Percentiles rank a stretch among this genome's conserved stretches.
These are phyloP conservation scores for Saturnispora besseyi DNA, from an alignment of 805 yeast genomes.

Conservation along the genomic window DNA sequence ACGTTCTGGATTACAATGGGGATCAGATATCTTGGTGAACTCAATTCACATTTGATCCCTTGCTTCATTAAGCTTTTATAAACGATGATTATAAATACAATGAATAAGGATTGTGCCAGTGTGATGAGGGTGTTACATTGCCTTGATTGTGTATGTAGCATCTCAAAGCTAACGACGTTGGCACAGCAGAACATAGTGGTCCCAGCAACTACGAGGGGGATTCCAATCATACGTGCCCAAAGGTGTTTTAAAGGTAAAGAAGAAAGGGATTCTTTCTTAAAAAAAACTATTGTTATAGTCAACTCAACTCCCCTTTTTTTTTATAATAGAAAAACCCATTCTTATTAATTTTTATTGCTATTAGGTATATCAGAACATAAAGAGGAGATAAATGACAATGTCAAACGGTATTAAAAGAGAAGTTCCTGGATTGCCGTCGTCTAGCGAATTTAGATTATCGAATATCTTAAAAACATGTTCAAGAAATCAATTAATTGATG, in stretches of 20 bases:
- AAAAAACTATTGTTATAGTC: no score
- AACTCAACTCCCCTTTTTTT: no score
- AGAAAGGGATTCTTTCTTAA: background rate
- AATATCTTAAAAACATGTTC: background rate
- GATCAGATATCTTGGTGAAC: slow-evolving; percentile 35
- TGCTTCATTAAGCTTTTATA: slow-evolving; percentile 13
- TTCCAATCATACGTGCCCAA: background rate
- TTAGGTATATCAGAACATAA: no score
- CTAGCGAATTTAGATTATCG: background rate
- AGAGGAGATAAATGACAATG: background rate
- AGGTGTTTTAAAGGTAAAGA: background rate
- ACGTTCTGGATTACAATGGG: slow-evolving; percentile 43
- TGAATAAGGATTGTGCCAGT: slow-evolving; percentile 46
- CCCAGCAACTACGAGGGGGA: slow-evolving; percentile 17
- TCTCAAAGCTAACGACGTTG: slow-evolving; percentile 57
- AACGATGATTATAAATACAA: slow-evolving; percentile 36
- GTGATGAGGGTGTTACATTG: slow-evolving; percentile 45
- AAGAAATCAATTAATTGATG: slow-evolving; percentile 4
- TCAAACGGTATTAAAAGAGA: background rate
- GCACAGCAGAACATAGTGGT: slow-evolving; percentile 71
- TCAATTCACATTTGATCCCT: slow-evolving; percentile 27
- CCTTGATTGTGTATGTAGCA: slow-evolving; percentile 32
- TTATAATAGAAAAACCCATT: no score
- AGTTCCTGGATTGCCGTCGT: slow-evolving; percentile 3
- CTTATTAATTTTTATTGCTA: no score